Base-by-base conservation (phyloP, 768 basidiomycete genomes). In the Mycena rebaudengoi region DNA sequence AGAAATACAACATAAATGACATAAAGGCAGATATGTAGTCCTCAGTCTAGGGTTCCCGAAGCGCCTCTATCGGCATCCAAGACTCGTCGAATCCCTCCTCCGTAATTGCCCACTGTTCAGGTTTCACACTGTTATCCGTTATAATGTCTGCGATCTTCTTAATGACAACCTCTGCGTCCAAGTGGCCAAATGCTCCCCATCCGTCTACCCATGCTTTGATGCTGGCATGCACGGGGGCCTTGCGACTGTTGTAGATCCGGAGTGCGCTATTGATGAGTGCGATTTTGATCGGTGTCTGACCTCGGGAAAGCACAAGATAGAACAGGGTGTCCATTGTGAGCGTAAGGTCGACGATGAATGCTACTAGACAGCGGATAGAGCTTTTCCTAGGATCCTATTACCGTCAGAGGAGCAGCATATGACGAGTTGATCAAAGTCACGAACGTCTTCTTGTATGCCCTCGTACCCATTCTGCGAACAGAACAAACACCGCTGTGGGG, bases 381-480 rank as follows among this genome's bases (percentile, higher is more conserved):
- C 25, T 53, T 53, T 53, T 53, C 52, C 52, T 53, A 28, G 39
- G 20, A 35, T 33, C 14, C 25, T 39, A 13, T 21, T 52, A 4
- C 5, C 12, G 28, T 26, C 10, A 28, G 26, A 20, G 12, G 23
- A 49, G 48, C 13, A 11, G 5, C 29, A 52, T 39, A 26, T 39
- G 35, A 11, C 23, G 35, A 13, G 51, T 6, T 8, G 10, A 52
- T 39, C 20, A 23, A 52, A 39, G 33, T 2, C 25, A 52, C 51
- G 5, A 23, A 52, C 51, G 37, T 52, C 16, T 52, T 37, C 35
- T 11, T 52, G 20, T 14, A 52, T 35, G 51, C 39, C 37, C 52
- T 41, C 37, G 39, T 29, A 53, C 52, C 52, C 52, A 53, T 53
- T 53, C 52, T 28, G 52, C 52, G 16, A 53, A 41, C 25, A 53